Percentiles rank a stretch among this genome's conserved stretches.
Conservation (phyloP, 768 basidiomycete genomes). For the Dioszegia aurantiaca region DNA sequence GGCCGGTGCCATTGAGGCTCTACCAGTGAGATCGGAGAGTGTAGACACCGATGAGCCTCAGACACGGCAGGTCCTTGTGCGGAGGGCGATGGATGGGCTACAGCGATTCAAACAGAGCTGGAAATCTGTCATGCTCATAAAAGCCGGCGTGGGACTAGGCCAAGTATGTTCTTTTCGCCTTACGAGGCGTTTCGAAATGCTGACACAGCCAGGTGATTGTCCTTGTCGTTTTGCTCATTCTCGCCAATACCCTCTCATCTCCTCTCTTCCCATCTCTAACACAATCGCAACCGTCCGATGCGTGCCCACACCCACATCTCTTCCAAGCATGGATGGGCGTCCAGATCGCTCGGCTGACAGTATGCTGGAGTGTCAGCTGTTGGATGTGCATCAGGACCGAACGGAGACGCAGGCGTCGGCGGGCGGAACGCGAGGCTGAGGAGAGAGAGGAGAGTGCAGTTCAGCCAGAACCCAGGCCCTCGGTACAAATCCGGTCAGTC, state of each 20-base stretch:
- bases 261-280: conserved; percentile 22
- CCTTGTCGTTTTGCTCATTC: conserved; percentile 30
- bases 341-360: conserved; percentile 26
- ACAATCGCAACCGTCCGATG: conserved; percentile 24
- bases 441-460: conserved; percentile 1
- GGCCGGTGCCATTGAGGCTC: too few species aligned
- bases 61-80: conserved; percentile 16
- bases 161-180: conserved; percentile 28
- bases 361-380: conserved; percentile 39
- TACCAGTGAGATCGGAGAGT: too few species aligned
- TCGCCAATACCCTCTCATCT: conserved; percentile 26
- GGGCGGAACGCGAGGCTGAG: background rate
- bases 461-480: background rate
- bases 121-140: conserved; percentile 35
- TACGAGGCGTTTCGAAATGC: background rate
- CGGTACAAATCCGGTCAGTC: background rate
- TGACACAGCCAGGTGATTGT: conserved; percentile 24
- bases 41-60: background rate
- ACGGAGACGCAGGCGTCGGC: conserved; percentile 9
- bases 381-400: conserved; percentile 29
- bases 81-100: conserved; percentile 29
- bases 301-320: conserved; percentile 30
- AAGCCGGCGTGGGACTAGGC: conserved; percentile 36
- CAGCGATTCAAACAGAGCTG: conserved; percentile 39
- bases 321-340: conserved; percentile 42